Evolutionary conservation across 1,284 basidiomycete genomes (phyloP).

Genomic region (Sporisorium sorghi): DNA sequence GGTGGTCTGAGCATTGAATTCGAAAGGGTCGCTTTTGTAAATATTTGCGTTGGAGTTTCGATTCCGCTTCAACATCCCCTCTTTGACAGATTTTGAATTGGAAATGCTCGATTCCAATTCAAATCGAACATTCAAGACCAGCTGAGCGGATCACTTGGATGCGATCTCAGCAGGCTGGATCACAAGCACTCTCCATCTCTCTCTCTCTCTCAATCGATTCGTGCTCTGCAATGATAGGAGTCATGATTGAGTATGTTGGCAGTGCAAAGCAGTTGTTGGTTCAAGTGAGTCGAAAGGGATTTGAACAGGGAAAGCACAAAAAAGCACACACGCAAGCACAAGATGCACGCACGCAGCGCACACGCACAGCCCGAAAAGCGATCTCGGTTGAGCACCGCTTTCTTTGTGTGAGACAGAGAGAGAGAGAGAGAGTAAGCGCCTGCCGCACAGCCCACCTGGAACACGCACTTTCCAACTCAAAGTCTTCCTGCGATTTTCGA

Average conservation of each 20-base stretch:
- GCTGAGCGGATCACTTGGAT: not conserved
- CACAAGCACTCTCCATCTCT: too few species aligned
- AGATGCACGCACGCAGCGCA: conserved; percentile 3
- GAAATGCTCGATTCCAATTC: not conserved
- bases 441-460: conserved; percentile 6
- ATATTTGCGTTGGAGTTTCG: not conserved
- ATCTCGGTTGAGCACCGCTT: not conserved
- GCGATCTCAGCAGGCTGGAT: too few species aligned
- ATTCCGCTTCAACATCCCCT: conserved; percentile 23
- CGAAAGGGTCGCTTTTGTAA: not conserved
- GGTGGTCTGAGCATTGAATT: conserved; percentile 30
- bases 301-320: too few species aligned
- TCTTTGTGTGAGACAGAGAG: too few species aligned
- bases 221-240: too few species aligned
- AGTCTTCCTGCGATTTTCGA: conserved; percentile 7
- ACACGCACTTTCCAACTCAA: not conserved
- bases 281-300: too few species aligned
- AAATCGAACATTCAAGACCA: not conserved
- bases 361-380: conserved; percentile 25
- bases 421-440: not conserved
- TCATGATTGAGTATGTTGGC: too few species aligned
- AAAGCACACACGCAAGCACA: not conserved
- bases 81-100: not conserved
- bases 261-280: too few species aligned
- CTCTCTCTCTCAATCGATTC: too few species aligned